phyloP scores from a whole-genome alignment of 163 green algal species.

The Chlamydomonas reinhardtii region DNA sequence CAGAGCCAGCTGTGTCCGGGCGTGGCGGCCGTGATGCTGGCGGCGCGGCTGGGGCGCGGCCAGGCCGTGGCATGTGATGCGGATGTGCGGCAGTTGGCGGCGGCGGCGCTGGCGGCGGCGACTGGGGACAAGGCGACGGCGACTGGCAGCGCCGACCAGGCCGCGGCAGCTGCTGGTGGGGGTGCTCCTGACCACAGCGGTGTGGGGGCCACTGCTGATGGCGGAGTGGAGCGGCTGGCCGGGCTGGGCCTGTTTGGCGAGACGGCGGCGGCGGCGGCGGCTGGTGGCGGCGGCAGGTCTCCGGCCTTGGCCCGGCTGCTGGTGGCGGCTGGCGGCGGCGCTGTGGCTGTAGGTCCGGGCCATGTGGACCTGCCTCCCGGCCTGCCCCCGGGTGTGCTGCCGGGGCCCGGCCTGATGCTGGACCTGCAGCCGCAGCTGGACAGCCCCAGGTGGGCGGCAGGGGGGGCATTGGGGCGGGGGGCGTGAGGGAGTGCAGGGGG shows the following conservation, averaged over 20 bases:
- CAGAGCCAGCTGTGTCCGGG: constrained; percentile 33
- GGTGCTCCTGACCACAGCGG: not conserved
- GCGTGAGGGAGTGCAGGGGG: not conserved
- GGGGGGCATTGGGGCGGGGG: too few relatives aligned
- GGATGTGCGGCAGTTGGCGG: not conserved
- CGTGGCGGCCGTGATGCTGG: constrained; percentile 42
- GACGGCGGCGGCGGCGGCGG: not conserved
- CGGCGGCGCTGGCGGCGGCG: not conserved
- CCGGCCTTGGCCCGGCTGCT: not conserved
- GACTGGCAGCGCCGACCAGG: not conserved
- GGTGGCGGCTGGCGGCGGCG: constrained; percentile 11
- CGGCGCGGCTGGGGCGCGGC: constrained; percentile 9
- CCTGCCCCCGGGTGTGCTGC: not conserved
- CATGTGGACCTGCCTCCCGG: constrained; percentile 16
- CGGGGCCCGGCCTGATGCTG: constrained; percentile 8
- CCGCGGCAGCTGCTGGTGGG: not conserved
- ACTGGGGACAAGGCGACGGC: not conserved
- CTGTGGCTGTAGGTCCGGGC: constrained; percentile 9
- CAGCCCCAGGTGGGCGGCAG: not conserved
- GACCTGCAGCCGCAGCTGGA: constrained; percentile 17
- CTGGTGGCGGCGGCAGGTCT: not conserved
- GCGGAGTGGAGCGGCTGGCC: not conserved
- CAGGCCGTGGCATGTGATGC: constrained; percentile 22
- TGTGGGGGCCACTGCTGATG: not conserved
- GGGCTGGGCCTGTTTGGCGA: not conserved